Conservation (phyloP, 2,329 filamentous ascomycete genomes). For the Scedosporium boydii region DNA sequence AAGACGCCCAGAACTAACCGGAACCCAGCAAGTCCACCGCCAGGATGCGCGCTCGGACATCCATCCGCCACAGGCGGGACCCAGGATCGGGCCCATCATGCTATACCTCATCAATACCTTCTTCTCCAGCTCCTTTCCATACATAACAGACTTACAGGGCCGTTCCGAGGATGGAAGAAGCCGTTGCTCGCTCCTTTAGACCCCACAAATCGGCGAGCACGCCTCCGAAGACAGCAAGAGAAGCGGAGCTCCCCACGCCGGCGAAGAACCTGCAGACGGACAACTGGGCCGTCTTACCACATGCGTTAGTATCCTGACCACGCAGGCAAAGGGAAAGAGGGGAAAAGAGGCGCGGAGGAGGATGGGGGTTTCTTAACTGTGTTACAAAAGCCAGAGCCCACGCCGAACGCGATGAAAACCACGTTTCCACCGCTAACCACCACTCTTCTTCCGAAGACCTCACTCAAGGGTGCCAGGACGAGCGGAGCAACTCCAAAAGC, state of each 20-base stretch:
- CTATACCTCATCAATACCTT: not conserved
- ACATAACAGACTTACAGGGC: not conserved
- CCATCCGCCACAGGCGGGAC: slow-evolving; percentile 6
- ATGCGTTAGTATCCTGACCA: not conserved
- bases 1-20: not conserved
- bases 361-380: not conserved
- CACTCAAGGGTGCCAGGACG: slow-evolving; percentile 5
- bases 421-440: slow-evolving; percentile 2
- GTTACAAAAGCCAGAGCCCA: slow-evolving; percentile 4
- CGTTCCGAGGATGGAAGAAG: not conserved
- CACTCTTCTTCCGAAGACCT: slow-evolving; percentile 5
- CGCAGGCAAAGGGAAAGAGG: not conserved
- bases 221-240: slow-evolving; percentile 3
- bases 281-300: not conserved
- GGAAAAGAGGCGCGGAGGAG: no score
- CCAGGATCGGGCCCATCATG: slow-evolving; percentile 4
- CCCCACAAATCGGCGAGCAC: slow-evolving; percentile 4
- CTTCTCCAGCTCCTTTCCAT: no score
- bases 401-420: slow-evolving; percentile 1
- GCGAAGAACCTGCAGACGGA: slow-evolving; percentile 3
- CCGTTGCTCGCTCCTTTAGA: slow-evolving; percentile 4
- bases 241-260: slow-evolving; percentile 4
- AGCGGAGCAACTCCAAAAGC: slow-evolving; percentile 1
- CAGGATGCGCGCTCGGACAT: slow-evolving; percentile 5
- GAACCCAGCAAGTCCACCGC: slow-evolving; percentile 7